phyloP scores from a whole-genome alignment of 495 filamentous ascomycete genomes.

The Elaphomyces granulatus region DNA sequence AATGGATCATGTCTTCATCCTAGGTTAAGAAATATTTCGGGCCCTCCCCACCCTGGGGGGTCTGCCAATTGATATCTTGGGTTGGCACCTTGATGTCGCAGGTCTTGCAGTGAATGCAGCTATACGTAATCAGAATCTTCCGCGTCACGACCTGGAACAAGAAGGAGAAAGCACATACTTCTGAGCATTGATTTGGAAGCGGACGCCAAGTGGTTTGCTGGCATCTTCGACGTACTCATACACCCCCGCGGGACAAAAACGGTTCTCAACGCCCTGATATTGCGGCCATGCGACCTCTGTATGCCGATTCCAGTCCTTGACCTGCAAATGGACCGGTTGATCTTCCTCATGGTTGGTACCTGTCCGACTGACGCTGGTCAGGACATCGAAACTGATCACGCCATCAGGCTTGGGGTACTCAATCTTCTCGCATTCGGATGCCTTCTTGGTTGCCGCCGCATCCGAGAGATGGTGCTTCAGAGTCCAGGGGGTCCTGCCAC shows the following conservation, averaged over 20 bases:
- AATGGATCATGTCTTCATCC: too few species aligned
- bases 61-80: conserved; percentile 95
- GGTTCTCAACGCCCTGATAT: conserved; percentile 87
- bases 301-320: conserved; percentile 88
- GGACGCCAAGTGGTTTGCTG: conserved; percentile 63
- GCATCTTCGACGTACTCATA: conserved; percentile 97
- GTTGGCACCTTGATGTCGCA: conserved; percentile 96
- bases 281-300: conserved; percentile 64
- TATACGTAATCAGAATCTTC: conserved; percentile 25
- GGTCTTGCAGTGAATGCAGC: conserved; percentile 98
- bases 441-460: conserved; percentile 58
- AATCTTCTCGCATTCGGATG: conserved; percentile 70
- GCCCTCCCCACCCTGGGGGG: conserved; percentile 89
- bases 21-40: conserved; percentile 94
- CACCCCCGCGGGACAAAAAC: conserved; percentile 98
- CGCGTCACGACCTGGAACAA: neutral
- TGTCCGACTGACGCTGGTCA: conserved; percentile 85
- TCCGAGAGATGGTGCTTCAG: conserved; percentile 60
- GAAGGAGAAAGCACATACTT: conserved; percentile 50
- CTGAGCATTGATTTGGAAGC: conserved; percentile 96
- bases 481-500: conserved; percentile 80
- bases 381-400: conserved; percentile 84
- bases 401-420: conserved; percentile 96
- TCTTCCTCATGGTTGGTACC: conserved; percentile 99
- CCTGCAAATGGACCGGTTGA: conserved; percentile 89